A percentile compares a stretch with the other conserved stretches of the same genome.
These are phyloP conservation scores for Neoboletus magnificus DNA, from an alignment of 768 basidiomycete species.

Conservation along the genomic window DNA sequence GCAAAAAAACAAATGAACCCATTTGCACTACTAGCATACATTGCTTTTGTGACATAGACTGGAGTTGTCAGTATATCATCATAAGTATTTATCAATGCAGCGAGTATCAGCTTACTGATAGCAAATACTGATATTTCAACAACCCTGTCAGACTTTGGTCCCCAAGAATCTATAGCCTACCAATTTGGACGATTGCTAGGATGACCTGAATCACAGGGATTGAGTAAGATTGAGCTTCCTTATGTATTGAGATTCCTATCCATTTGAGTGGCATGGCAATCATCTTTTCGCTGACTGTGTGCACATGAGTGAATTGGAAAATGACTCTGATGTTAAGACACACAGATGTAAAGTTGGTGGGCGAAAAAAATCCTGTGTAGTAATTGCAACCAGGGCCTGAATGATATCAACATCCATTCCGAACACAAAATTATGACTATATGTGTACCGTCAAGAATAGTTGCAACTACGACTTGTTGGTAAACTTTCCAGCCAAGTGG, in stretches of 20 bases:
- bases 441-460: background rate
- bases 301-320: background rate
- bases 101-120: background rate
- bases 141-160: background rate
- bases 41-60: background rate
- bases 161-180: background rate
- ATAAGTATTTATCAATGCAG: background rate
- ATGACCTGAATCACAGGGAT: background rate
- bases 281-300: constrained; percentile 4
- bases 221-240: background rate
- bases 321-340: background rate
- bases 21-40: background rate
- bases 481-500: background rate
- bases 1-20: background rate
- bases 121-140: background rate
- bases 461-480: constrained; percentile 2
- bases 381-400: constrained; percentile 1
- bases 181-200: background rate
- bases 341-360: constrained; percentile 13
- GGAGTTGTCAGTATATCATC: background rate
- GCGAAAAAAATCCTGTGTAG: constrained; percentile 11
- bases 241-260: background rate
- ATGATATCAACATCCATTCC: background rate
- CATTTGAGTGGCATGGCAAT: background rate
- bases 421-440: background rate